A percentile compares a stretch with the other conserved stretches of the same genome.
Conservation (phyloP, 305 asterid species). For the Andrographis paniculata region DNA sequence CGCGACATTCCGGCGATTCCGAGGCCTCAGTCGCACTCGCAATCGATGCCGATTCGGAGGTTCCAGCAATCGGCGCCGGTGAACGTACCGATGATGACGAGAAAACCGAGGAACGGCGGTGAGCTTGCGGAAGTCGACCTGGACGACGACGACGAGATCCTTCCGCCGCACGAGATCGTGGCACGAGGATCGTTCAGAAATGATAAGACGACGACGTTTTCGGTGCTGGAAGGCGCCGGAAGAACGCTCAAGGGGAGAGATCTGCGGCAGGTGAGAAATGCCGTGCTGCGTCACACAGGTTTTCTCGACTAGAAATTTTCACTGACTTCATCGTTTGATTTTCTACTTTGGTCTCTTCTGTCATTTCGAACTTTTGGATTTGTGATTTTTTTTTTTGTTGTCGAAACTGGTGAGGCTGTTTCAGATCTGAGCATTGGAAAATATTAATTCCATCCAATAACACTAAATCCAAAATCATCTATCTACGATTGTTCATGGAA, state of each 20-base stretch:
- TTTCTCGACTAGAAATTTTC: slow-evolving; percentile 40
- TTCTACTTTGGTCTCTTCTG: too few species aligned
- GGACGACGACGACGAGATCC: slow-evolving; percentile 62
- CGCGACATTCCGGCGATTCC: slow-evolving; percentile 47
- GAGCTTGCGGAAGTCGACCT: slow-evolving; percentile 26
- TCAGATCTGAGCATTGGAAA: too few species aligned
- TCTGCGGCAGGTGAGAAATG: slow-evolving; percentile 82
- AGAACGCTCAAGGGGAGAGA: slow-evolving; percentile 82
- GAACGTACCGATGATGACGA: slow-evolving; percentile 52
- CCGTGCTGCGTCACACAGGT: slow-evolving; percentile 73
- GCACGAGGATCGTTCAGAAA: slow-evolving; percentile 53
- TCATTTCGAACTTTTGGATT: too few species aligned
- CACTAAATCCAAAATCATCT: too few species aligned
- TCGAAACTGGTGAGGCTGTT: too few species aligned
- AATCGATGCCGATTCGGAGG: slow-evolving; percentile 45
- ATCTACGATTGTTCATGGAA: too few species aligned
- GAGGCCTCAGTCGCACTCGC: slow-evolving; percentile 35
- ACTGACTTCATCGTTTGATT: too few species aligned
- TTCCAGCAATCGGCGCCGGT: slow-evolving; percentile 70
- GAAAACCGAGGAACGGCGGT: slow-evolving; percentile 26
- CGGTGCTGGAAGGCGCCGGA: slow-evolving; percentile 73
- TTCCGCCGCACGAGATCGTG: slow-evolving; percentile 81
- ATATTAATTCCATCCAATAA: too few species aligned
- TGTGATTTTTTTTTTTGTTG: too few species aligned
- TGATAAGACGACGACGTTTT: slow-evolving; percentile 40